These are phyloP conservation scores for Fusarium marasasianum DNA, from an alignment of 2,329 filamentous ascomycete genomes.

Conservation along the genomic window DNA sequence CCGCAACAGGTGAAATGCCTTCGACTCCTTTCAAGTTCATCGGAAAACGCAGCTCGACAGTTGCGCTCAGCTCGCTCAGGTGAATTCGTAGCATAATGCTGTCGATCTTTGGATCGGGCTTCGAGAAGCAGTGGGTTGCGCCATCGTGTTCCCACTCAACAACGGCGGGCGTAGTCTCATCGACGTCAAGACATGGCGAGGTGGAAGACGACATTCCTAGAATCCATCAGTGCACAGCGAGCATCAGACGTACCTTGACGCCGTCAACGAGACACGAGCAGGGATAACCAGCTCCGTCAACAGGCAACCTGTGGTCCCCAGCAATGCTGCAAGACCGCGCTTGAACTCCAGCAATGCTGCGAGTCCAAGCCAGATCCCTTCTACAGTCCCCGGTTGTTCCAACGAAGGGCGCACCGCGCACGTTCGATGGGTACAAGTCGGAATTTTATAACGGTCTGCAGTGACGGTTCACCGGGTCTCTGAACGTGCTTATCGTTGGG, in stretches of 20 bases:
- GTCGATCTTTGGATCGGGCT: slow-evolving; percentile 20
- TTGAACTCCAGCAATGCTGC: slow-evolving; percentile 6
- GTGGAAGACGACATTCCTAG: slow-evolving; percentile 7
- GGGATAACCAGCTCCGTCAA: not conserved
- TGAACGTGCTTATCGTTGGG: not conserved
- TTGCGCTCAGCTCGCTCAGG: not conserved
- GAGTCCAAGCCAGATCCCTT: slow-evolving; percentile 2
- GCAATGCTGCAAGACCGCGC: slow-evolving; percentile 2
- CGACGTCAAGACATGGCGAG: slow-evolving; percentile 12
- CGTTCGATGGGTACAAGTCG: slow-evolving; percentile 20
- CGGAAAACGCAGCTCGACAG: slow-evolving; percentile 7
- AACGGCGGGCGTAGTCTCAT: slow-evolving; percentile 3
- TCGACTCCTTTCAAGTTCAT: slow-evolving; percentile 23
- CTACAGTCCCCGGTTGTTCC: slow-evolving; percentile 22
- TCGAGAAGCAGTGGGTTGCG: slow-evolving; percentile 1
- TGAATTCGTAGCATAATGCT: not conserved
- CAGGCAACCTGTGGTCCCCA: slow-evolving; percentile 11
- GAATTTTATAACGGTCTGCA: slow-evolving; percentile 20
- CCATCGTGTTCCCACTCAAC: slow-evolving; percentile 12
- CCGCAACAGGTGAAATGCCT: not conserved
- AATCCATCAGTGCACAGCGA: not conserved
- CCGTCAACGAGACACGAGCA: not conserved
- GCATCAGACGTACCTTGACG: not conserved
- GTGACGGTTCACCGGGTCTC: not conserved
- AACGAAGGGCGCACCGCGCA: not conserved